phyloP scores from a whole-genome alignment of 768 basidiomycete genomes.

The Leccinum broughii region DNA sequence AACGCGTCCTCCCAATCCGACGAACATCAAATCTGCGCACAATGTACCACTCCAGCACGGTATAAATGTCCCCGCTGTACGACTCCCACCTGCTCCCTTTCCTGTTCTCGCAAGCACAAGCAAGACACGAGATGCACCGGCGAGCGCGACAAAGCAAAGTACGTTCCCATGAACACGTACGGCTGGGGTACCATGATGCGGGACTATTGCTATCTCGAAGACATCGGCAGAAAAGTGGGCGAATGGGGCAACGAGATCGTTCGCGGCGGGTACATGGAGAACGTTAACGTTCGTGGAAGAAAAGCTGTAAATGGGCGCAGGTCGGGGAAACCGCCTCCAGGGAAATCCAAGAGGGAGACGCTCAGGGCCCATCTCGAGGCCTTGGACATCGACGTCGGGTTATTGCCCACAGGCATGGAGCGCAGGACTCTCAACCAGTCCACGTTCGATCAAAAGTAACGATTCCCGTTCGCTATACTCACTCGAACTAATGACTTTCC shows the following conservation, averaged over 20 bases:
- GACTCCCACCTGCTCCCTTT: constrained; percentile 69
- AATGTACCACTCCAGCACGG: constrained; percentile 53
- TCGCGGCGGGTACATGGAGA: constrained; percentile 51
- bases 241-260: constrained; percentile 74
- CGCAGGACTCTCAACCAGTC: constrained; percentile 77
- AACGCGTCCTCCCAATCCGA: constrained; percentile 15
- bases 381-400: constrained; percentile 70
- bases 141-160: constrained; percentile 67
- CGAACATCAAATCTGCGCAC: constrained; percentile 40
- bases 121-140: constrained; percentile 61
- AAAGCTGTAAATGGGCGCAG: constrained; percentile 17
- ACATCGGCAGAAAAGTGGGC: constrained; percentile 70
- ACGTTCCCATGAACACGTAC: constrained; percentile 82
- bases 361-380: constrained; percentile 68
- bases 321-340: constrained; percentile 34
- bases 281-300: constrained; percentile 21
- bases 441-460: constrained; percentile 76
- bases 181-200: constrained; percentile 86
- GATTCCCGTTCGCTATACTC: constrained; percentile 28
- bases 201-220: constrained; percentile 87
- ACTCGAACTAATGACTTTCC: constrained; percentile 14
- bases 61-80: constrained; percentile 83
- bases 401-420: constrained; percentile 84
- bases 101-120: constrained; percentile 74
- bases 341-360: constrained; percentile 57